phyloP scores from a whole-genome alignment of 768 basidiomycete genomes.

The Tylopilus sp. region DNA sequence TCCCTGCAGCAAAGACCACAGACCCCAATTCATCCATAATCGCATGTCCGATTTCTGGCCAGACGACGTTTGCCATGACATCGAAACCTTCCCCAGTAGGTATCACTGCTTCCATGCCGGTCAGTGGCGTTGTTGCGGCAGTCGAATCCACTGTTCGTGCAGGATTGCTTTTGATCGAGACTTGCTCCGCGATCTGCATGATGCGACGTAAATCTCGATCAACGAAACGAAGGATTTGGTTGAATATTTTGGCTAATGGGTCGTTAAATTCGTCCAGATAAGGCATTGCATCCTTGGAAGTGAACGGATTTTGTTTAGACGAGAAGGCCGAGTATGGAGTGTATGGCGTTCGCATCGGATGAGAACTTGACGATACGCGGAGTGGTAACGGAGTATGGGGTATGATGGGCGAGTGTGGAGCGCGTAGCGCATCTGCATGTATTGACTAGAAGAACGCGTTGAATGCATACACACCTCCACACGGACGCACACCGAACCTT shows the following conservation, averaged over 20 bases:
- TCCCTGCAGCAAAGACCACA: slow-evolving; percentile 86
- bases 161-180: slow-evolving; percentile 47
- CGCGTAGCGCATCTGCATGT: slow-evolving; percentile 61
- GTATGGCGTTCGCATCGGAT: slow-evolving; percentile 53
- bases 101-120: slow-evolving; percentile 2
- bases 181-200: slow-evolving; percentile 73
- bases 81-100: slow-evolving; percentile 53
- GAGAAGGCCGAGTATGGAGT: slow-evolving; percentile 49
- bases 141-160: slow-evolving; percentile 14
- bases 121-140: background rate
- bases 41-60: slow-evolving; percentile 77
- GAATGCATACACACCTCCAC: background rate
- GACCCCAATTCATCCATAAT: slow-evolving; percentile 84
- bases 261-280: slow-evolving; percentile 66
- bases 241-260: slow-evolving; percentile 74
- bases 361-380: slow-evolving; percentile 25
- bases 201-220: slow-evolving; percentile 70
- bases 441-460: slow-evolving; percentile 54
- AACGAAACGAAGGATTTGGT: slow-evolving; percentile 75
- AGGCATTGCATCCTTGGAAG: slow-evolving; percentile 33
- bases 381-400: slow-evolving; percentile 68
- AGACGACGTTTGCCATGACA: slow-evolving; percentile 84
- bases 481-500: slow-evolving; percentile 46
- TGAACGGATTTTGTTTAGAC: slow-evolving; percentile 39
- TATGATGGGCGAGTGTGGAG: slow-evolving; percentile 69